Base-by-base conservation (phyloP, 805 yeast species). In the Pichia kluyveri region DNA sequence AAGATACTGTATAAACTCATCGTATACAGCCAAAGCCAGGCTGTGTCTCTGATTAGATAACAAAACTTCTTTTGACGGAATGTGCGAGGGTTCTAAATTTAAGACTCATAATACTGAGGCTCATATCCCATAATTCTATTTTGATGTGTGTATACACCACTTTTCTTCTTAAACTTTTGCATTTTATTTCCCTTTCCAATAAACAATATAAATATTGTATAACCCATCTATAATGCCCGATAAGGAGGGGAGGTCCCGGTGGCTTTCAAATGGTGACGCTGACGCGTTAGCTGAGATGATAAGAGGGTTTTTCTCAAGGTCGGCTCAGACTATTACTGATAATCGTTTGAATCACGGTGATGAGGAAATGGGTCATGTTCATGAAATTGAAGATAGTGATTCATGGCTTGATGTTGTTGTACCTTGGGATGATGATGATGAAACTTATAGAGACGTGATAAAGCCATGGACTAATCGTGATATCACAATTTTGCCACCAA, bases 301-400 rank as follows among this genome's bases (percentile, higher is more conserved):
- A 14, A 67, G 79, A 60, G 80, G 79, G 66, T 84, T 82, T 72
- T 83, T 82, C 56, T 61, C 76, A 41, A 82, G 82, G 58, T 69
- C 85, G 1, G 77, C 82, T 18, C 77, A 79, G 52, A 68, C 82
- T 18, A 72, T 84, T 7, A 53, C 53, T 9, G 55, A 51, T 45
- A 50, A 14, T 15, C 37, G 37, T 34, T 12, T 15, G 37, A 9
- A 15, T 14, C n/a, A 32, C 8, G 19, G 8, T 18, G 17, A 5
- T 6, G 36, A 26, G 10, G 15, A 5, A 19, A 26, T 6, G 19
- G 36, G 17, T 4, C 9, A 38, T 27, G 38, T 14, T n/a, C 15
- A 17, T 19, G 38, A 41, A 8, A 32, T 7, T 14, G n/a, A 14
- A 11, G 28, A 28, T 30, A 55, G 51, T 40, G 37, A 34, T 14